phyloP scores from a whole-genome alignment of 2,329 filamentous ascomycete genomes.

The Reticulascus tulasneorum region DNA sequence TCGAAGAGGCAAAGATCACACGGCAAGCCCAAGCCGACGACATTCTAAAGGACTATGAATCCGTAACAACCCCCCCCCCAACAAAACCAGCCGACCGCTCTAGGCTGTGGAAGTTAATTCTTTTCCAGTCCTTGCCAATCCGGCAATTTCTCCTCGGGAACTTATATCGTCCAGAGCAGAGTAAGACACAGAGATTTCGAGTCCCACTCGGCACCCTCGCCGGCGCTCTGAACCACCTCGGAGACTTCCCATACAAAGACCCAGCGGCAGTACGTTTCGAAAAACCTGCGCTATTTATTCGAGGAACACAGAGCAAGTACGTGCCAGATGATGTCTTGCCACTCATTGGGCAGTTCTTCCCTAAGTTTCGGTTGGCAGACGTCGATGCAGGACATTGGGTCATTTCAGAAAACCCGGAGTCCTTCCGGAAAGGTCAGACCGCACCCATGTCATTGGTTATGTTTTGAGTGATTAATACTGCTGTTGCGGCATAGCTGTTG shows the following conservation, averaged over 20 bases:
- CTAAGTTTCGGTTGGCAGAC: slow-evolving; percentile 67
- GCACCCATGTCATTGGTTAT: background rate
- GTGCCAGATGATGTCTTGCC: slow-evolving; percentile 76
- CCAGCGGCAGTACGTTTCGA: slow-evolving; percentile 65
- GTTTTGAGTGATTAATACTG: slow-evolving; percentile 2
- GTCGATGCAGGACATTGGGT: slow-evolving; percentile 83
- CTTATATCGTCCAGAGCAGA: slow-evolving; percentile 51
- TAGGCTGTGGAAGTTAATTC: too few relatives aligned
- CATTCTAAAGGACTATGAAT: slow-evolving; percentile 72
- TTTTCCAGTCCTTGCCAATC: slow-evolving; percentile 60
- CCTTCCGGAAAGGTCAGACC: slow-evolving; percentile 65
- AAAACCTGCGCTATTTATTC: slow-evolving; percentile 76
- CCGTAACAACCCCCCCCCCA: slow-evolving; percentile 36
- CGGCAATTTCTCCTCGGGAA: slow-evolving; percentile 93
- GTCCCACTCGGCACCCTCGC: slow-evolving; percentile 73
- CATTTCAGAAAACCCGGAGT: slow-evolving; percentile 81
- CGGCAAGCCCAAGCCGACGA: slow-evolving; percentile 75
- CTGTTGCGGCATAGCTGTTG: slow-evolving; percentile 43
- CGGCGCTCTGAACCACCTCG: slow-evolving; percentile 67
- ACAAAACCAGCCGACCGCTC: background rate
- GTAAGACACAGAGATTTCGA: slow-evolving; percentile 63
- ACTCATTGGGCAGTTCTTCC: slow-evolving; percentile 79
- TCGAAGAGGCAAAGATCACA: slow-evolving; percentile 65
- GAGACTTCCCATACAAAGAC: slow-evolving; percentile 82
- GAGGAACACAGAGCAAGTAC: slow-evolving; percentile 74